phyloP scores from a whole-genome alignment of 78 protist genomes.

The Emiliania huxleyi region DNA sequence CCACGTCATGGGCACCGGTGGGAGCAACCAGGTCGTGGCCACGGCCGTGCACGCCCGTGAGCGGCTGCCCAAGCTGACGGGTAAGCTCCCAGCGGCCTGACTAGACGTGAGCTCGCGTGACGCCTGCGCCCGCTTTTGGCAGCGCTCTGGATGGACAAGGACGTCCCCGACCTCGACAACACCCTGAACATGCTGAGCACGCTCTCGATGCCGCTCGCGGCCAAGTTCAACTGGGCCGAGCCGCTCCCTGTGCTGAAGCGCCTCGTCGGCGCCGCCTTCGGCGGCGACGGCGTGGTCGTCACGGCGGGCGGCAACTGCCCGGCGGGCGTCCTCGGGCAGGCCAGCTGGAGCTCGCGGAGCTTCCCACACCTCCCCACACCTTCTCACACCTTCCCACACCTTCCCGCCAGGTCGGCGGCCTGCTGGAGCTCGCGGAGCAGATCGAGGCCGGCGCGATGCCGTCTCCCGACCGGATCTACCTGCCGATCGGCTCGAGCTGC shows the following conservation, averaged over 20 bases:
- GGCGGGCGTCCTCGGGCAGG: background rate
- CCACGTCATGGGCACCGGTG: background rate
- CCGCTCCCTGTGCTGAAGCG: too few relatives aligned
- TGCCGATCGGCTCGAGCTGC: slow-evolving; percentile 2
- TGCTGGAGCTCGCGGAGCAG: slow-evolving; percentile 15
- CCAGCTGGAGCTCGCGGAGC: too few relatives aligned
- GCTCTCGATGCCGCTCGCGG: background rate
- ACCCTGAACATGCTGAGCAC: slow-evolving; percentile 14
- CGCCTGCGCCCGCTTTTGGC: background rate
- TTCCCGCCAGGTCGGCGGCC: slow-evolving; percentile 9
- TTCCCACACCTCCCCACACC: too few relatives aligned
- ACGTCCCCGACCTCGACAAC: slow-evolving; percentile 32
- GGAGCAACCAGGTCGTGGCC: slow-evolving; percentile 15
- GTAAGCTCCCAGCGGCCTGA: too few relatives aligned
- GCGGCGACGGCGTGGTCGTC: too few relatives aligned
- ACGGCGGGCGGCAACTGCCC: slow-evolving; percentile 30
- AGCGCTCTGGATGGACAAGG: background rate
- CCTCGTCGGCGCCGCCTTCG: too few relatives aligned
- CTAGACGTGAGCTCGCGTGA: too few relatives aligned
- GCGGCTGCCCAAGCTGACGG: too few relatives aligned
- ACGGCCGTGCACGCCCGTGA: slow-evolving; percentile 13
- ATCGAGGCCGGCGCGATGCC: background rate
- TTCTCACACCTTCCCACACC: too few relatives aligned
- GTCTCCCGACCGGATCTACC: background rate
- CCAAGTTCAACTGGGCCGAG: too few relatives aligned